phyloP scores from a whole-genome alignment of 768 basidiomycete genomes.

The Rossbeevera mucosa region DNA sequence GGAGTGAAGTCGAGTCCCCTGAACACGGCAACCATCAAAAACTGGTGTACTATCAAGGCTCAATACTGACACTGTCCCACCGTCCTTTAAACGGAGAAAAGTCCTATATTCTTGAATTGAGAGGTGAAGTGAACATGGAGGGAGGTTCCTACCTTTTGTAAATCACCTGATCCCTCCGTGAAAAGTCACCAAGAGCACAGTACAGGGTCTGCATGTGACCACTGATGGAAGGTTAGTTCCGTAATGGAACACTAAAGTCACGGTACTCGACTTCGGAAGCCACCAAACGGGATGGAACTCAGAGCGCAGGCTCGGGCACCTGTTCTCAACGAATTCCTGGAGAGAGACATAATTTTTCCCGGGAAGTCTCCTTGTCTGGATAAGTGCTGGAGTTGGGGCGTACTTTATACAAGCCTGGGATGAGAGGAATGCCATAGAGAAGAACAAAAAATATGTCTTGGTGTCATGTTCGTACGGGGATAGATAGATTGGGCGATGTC shows the following conservation, averaged over 20 bases:
- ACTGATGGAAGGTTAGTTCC: constrained; percentile 19
- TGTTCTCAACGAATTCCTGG: constrained; percentile 29
- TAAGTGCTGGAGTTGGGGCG: constrained; percentile 15
- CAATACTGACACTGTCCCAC: constrained; percentile 30
- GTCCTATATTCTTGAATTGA: constrained; percentile 19
- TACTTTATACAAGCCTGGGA: constrained; percentile 18
- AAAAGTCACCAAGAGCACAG: constrained; percentile 29
- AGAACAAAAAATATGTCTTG: too few species aligned
- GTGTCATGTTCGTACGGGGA: not conserved
- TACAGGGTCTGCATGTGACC: constrained; percentile 33
- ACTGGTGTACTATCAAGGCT: not conserved
- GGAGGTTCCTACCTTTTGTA: constrained; percentile 27
- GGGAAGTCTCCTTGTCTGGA: constrained; percentile 12
- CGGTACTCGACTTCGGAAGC: constrained; percentile 27
- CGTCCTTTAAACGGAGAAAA: constrained; percentile 27
- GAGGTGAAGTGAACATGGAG: not conserved
- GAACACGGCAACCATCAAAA: not conserved
- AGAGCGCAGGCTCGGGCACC: constrained; percentile 27
- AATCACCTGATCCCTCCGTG: constrained; percentile 25
- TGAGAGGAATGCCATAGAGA: constrained; percentile 23
- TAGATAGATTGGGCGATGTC: constrained; percentile 6
- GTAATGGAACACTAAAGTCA: not conserved
- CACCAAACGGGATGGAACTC: constrained; percentile 31
- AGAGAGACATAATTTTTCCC: constrained; percentile 18
- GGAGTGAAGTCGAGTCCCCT: constrained; percentile 34